Evolutionary conservation across 345 rosid species (phyloP).

Genomic region (Heritiera littoralis): DNA sequence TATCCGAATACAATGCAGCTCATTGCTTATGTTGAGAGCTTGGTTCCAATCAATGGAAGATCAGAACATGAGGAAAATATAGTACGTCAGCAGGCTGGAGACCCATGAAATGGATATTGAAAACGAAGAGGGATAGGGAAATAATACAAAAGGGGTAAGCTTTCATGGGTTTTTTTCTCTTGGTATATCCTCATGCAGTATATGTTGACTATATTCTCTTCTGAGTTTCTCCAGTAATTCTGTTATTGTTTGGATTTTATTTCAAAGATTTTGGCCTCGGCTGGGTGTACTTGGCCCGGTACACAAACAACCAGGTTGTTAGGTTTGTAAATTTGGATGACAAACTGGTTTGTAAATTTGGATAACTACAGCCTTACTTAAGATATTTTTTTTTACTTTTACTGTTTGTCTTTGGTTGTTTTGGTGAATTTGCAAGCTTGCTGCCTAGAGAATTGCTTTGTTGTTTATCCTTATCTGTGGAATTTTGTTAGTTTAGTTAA

Average conservation of each 20-base stretch:
- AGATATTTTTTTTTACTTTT: neutral
- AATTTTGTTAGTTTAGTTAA: neutral
- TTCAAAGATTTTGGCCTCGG: neutral
- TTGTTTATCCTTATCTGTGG: neutral
- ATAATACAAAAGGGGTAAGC: neutral
- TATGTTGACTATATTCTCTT: neutral
- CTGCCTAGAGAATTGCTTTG: neutral
- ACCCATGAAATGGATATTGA: constrained; percentile 9
- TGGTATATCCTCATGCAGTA: neutral
- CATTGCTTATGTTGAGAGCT: constrained; percentile 12
- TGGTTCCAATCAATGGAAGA: neutral
- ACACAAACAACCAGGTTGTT: neutral
- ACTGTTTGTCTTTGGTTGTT: neutral
- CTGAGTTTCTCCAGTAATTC: neutral
- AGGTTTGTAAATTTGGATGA: neutral
- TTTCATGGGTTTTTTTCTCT: neutral
- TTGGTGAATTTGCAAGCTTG: neutral
- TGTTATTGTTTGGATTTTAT: neutral
- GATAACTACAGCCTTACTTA: neutral
- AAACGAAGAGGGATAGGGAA: neutral
- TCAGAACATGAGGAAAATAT: neutral
- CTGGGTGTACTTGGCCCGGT: neutral
- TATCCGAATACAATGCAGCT: neutral
- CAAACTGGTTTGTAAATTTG: neutral
- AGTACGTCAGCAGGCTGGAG: neutral